Evolutionary conservation across 83 land plant species (phyloP).

Genomic region (Picea mariana): DNA sequence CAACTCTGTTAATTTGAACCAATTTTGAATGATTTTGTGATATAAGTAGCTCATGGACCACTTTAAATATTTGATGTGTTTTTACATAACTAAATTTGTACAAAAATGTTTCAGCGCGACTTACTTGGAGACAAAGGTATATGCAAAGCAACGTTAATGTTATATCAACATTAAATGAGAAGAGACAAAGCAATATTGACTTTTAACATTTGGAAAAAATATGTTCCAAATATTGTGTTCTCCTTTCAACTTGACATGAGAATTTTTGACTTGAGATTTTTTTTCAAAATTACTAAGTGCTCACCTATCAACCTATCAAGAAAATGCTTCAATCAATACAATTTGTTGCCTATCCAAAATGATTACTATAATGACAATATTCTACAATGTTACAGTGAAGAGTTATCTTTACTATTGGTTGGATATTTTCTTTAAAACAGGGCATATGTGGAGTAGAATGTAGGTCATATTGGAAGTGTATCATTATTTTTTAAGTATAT

Average conservation of each 20-base stretch:
- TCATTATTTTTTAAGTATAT: too few relatives aligned
- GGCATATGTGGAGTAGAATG: too few relatives aligned
- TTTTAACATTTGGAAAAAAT: neutral
- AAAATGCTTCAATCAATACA: too few relatives aligned
- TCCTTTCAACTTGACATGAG: neutral
- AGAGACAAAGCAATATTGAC: neutral
- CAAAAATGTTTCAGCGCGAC: neutral
- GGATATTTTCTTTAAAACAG: too few relatives aligned
- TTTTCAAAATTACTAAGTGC: too few relatives aligned
- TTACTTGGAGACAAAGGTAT: slow-evolving; percentile 1
- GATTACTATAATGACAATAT: too few relatives aligned
- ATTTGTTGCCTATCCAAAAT: too few relatives aligned
- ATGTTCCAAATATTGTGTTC: neutral
- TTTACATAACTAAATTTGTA: neutral
- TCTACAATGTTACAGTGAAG: too few relatives aligned
- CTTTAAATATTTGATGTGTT: neutral
- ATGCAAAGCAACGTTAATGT: neutral
- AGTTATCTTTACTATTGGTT: too few relatives aligned
- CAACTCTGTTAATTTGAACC: neutral
- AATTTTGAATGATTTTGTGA: neutral
- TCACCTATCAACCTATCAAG: too few relatives aligned
- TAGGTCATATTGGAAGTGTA: too few relatives aligned
- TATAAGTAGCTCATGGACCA: neutral
- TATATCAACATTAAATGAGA: neutral
- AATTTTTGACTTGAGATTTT: neutral